Base-by-base conservation (phyloP, 2,329 filamentous ascomycete species). In the Decorospora gaudefroyi region DNA sequence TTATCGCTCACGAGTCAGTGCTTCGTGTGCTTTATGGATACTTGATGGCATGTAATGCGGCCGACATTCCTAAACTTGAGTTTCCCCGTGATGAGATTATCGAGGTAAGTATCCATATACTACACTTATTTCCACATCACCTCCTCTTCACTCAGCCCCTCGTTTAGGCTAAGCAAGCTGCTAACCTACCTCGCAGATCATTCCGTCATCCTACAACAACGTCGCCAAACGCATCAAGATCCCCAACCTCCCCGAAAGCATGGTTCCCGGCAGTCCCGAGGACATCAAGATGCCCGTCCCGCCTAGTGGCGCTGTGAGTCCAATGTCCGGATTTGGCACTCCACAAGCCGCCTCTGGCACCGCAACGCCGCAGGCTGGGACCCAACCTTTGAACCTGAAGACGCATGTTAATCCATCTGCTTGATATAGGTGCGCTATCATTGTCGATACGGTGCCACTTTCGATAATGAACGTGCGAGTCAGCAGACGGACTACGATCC, bases 31-130 rank as follows among this genome's bases (percentile, higher is more conserved):
- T 99, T 3, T 99, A 99, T 67, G 91, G 91, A 16, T 99, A 99
- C 71, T 78, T 99, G 26, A 99, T 99, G 93, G 93, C 95, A 59
- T 97, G 93, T 74, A 93, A 92, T 67, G 91, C 95, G 6, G 87
- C 87, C 70, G 90, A 95, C 64, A 99, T 99, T 51, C 93, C 93
- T 3, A 87, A 85, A 58, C 82, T 99, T 50, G 88, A 90, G 56
- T 99, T 99, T 64, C 93, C 93, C 3, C 87, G 93, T 29, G 87
- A 99, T 66, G 90, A 99, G 69, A 97, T 99, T 65, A 96, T 99
- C 57, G 93, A 99, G 77, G 83, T 83, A 67, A 59, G 72, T 4
- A 1, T 13, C 8, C 4, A 10, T 2, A 2, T 5, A 8, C 7
- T 15, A 4, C 3, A 11, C 9, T 6, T 12, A 13, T 18, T 38